phyloP scores from a whole-genome alignment of 352 stramenopile genomes.

The Aphanomyces cochlioides region DNA sequence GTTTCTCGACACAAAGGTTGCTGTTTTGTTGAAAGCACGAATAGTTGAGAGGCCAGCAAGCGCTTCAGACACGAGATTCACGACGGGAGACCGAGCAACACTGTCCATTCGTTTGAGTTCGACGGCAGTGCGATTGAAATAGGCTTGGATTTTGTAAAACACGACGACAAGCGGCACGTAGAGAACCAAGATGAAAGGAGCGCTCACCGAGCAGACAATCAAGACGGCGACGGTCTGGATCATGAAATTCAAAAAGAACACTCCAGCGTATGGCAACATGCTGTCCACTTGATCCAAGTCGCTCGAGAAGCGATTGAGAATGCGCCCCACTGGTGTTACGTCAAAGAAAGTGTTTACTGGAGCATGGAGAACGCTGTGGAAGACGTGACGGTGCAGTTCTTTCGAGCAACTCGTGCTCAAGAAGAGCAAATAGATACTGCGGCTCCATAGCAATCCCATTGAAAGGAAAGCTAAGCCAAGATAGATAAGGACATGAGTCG shows the following conservation, averaged over 20 bases:
- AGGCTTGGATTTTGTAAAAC: conserved; percentile 39
- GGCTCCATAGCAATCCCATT: background rate
- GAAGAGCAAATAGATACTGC: conserved; percentile 6
- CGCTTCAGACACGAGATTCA: conserved; percentile 63
- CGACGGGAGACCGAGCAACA: conserved; percentile 81
- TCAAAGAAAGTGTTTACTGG: conserved; percentile 43
- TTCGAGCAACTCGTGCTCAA: background rate
- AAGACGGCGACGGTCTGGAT: background rate
- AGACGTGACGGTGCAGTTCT: background rate
- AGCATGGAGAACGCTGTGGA: conserved; percentile 15
- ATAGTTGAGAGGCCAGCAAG: no score
- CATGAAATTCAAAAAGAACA: conserved; percentile 9
- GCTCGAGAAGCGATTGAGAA: conserved; percentile 76
- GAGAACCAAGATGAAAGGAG: conserved; percentile 48
- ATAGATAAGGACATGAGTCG: background rate
- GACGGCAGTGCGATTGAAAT: conserved; percentile 63
- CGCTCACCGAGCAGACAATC: conserved; percentile 57
- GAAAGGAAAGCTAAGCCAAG: background rate
- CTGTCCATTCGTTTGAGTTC: conserved; percentile 62
- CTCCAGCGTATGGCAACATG: conserved; percentile 43
- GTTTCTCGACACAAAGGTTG: conserved; percentile 26
- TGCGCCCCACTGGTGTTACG: conserved; percentile 56
- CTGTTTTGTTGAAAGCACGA: no score
- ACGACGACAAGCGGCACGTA: conserved; percentile 57
- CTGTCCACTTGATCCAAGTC: conserved; percentile 69